A percentile compares a stretch with the other conserved stretches of the same genome.
These are phyloP conservation scores for Ormosia semicastrata DNA, from an alignment of 306 rosid genomes.

Conservation along the genomic window DNA sequence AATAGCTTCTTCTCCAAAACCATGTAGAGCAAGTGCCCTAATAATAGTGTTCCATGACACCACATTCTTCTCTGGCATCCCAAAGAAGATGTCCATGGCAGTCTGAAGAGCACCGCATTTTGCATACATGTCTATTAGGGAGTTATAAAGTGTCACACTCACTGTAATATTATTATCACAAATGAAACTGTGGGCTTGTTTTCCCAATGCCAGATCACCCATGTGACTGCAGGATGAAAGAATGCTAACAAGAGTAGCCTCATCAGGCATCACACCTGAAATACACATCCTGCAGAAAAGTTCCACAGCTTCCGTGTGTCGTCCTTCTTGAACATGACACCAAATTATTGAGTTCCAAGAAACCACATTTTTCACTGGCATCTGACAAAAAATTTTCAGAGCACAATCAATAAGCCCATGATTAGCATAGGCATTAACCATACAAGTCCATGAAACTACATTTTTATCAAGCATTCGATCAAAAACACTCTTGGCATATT, in stretches of 20 bases:
- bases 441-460: conserved; percentile 69
- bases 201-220: conserved; percentile 66
- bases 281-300: conserved; percentile 56
- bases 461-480: conserved; percentile 48
- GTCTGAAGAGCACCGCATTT: conserved; percentile 64
- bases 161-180: conserved; percentile 26
- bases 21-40: conserved; percentile 69
- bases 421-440: conserved; percentile 64
- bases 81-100: conserved; percentile 47
- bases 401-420: conserved; percentile 51
- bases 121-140: conserved; percentile 70
- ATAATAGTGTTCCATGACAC: conserved; percentile 71
- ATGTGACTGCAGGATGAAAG: conserved; percentile 70
- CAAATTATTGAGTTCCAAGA: conserved; percentile 81
- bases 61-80: conserved; percentile 49
- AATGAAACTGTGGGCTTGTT: conserved; percentile 45
- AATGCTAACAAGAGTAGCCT: conserved; percentile 58
- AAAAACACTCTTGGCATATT: conserved; percentile 42
- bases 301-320: conserved; percentile 49
- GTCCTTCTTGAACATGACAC: conserved; percentile 59
- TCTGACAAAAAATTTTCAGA: conserved; percentile 44
- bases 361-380: conserved; percentile 66
- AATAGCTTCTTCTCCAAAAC: conserved; percentile 57
- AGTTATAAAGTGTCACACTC: conserved; percentile 46
- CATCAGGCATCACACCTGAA: conserved; percentile 55